Conservation (phyloP, 306 rosid genomes). For the Corylus avellana region DNA sequence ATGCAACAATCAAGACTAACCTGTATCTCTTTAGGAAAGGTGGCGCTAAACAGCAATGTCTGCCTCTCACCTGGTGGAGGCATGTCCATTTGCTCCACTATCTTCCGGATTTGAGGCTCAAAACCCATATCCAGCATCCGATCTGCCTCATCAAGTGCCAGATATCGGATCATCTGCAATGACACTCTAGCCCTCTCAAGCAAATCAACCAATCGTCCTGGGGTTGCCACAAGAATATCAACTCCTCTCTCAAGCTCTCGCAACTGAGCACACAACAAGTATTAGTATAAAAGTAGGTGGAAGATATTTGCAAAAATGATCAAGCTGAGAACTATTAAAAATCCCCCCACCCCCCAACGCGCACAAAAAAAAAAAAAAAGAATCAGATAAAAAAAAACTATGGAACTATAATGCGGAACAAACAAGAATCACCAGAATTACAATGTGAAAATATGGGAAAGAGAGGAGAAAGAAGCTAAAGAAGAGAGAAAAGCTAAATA, state of each 20-base stretch:
- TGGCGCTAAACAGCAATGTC: slow-evolving; percentile 82
- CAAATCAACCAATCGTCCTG: slow-evolving; percentile 87
- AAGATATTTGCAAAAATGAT: slow-evolving; percentile 7
- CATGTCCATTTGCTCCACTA: slow-evolving; percentile 90
- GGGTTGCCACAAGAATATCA: slow-evolving; percentile 93
- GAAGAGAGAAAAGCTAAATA: too few species aligned
- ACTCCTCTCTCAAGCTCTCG: slow-evolving; percentile 88
- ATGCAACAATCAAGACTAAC: slow-evolving; percentile 34
- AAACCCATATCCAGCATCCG: slow-evolving; percentile 97
- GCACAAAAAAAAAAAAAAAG: not conserved
- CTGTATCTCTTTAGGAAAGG: slow-evolving; percentile 91
- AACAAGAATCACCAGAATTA: too few species aligned
- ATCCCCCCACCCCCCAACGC: not conserved
- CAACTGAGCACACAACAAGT: slow-evolving; percentile 43
- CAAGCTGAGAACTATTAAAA: not conserved
- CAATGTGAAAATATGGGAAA: too few species aligned
- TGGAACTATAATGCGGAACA: too few species aligned
- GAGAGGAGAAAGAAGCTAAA: too few species aligned
- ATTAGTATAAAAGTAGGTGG: slow-evolving; percentile 18
- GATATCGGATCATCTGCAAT: slow-evolving; percentile 64
- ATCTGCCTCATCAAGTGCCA: slow-evolving; percentile 93
- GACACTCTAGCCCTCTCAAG: slow-evolving; percentile 85
- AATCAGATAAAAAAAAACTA: too few species aligned
- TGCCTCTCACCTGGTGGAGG: slow-evolving; percentile 78
- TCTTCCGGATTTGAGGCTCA: slow-evolving; percentile 90